phyloP scores from a whole-genome alignment of 352 stramenopile species.

The Pythium folliculosum region DNA sequence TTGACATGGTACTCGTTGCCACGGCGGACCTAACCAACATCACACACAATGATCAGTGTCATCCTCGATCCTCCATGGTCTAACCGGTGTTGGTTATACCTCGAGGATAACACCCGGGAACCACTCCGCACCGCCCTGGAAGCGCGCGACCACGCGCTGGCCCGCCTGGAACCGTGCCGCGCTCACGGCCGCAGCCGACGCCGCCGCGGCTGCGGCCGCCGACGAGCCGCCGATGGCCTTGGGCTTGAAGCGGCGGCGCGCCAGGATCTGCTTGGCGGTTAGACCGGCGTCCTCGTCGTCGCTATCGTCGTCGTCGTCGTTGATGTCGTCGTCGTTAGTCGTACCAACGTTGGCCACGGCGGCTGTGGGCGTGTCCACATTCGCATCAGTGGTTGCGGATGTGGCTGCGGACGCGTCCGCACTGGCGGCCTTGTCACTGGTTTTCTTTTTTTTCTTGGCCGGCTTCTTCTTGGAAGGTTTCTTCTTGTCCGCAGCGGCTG shows the following conservation, averaged over 20 bases:
- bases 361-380: not conserved
- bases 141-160: conserved; percentile 65
- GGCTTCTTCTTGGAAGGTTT: conserved; percentile 27
- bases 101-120: conserved; percentile 68
- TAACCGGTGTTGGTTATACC: conserved; percentile 28
- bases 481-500: conserved; percentile 17
- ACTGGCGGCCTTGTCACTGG: not conserved
- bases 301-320: conserved; percentile 40
- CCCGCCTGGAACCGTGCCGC: conserved; percentile 36
- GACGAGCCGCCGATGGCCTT: conserved; percentile 45
- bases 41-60: not conserved
- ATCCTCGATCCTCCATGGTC: not conserved
- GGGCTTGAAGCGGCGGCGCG: conserved; percentile 62
- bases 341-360: not conserved
- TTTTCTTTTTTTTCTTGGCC: conserved; percentile 23
- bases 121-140: conserved; percentile 54
- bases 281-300: conserved; percentile 60
- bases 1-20: conserved; percentile 66
- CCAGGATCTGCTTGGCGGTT: conserved; percentile 60
- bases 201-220: conserved; percentile 19
- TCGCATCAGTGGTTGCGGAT: not conserved
- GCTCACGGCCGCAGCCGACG: conserved; percentile 28
- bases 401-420: not conserved
- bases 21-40: conserved; percentile 30
- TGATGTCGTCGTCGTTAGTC: conserved; percentile 24